Conservation (phyloP, 1,284 basidiomycete species). For the Leccinum pachyderme region DNA sequence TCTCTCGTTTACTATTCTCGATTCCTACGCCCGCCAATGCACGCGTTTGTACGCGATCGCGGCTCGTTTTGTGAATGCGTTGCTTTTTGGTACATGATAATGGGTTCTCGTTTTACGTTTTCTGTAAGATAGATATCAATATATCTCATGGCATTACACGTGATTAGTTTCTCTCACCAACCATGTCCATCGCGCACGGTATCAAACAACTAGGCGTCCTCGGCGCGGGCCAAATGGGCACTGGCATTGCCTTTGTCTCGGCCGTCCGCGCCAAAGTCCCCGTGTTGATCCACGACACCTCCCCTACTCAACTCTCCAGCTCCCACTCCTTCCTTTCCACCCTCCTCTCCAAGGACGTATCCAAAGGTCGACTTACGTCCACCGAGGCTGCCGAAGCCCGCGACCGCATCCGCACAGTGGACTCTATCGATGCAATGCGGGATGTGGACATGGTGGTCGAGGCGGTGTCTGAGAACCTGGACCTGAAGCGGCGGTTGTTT, state of each 20-base stretch:
- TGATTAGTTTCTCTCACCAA: conserved; percentile 14
- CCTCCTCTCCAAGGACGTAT: conserved; percentile 82
- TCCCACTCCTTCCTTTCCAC: conserved; percentile 75
- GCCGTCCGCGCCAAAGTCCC: conserved; percentile 77
- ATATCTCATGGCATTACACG: conserved; percentile 13
- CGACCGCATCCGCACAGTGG: conserved; percentile 59
- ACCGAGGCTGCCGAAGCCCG: conserved; percentile 76
- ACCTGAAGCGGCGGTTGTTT: conserved; percentile 83
- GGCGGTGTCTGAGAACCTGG: conserved; percentile 87
- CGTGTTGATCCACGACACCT: conserved; percentile 73
- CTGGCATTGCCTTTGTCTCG: conserved; percentile 85
- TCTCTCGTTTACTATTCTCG: conserved; percentile 21
- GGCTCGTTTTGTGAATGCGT: conserved; percentile 23
- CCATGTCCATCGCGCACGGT: conserved; percentile 61
- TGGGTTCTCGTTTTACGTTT: not conserved
- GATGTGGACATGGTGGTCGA: conserved; percentile 92
- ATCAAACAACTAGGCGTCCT: conserved; percentile 69
- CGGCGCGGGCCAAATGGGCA: conserved; percentile 87
- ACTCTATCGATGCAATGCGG: conserved; percentile 54
- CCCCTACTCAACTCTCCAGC: conserved; percentile 62
- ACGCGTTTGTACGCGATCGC: not conserved
- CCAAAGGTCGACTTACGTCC: conserved; percentile 76
- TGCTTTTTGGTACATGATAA: conserved; percentile 19
- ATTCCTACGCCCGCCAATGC: conserved; percentile 3
- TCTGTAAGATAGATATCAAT: conserved; percentile 6